Base-by-base conservation (phyloP, 768 basidiomycete species). In the Infundibulicybe gibba region DNA sequence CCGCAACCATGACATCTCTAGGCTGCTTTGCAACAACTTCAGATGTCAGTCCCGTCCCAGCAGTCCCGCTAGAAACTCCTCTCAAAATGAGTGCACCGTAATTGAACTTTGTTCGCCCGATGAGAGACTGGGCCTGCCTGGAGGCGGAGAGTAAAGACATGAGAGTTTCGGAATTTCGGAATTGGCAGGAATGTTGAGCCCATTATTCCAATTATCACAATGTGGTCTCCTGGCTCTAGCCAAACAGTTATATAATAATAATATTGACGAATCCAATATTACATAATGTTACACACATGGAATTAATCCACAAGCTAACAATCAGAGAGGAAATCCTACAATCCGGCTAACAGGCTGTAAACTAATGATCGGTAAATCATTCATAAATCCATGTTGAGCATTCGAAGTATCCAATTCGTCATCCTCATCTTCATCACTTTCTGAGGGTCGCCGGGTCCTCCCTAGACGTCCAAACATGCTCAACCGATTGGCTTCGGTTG, bases 1-100 rank as follows among this genome's bases (percentile, higher is more conserved):
- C 90, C 38, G 91, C 91, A 39, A 85, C 79, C 54, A 88, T 63
- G 47, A 90, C 73, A 61, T 86, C 86, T 41, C 77, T 76, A 47
- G 72, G 66, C 63, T 60, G 21, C 61, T 61, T 8, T 25, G 66
- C 61, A 49, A 66, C 61, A 12, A 50, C 54, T 16, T 62, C 40
- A 30, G 61, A 41, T 6, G 59, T 43, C 17, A 67, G 52, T 4
- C 66, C 64, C 2, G 66, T 64, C 15, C 70, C 61, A 14, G 62
- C 46, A n/a, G 55, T 47, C 40, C 71, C 68, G 32, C 49, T 46
- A 33, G 54, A 48, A 20, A 57, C 14, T 25, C 25, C 25, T 25
- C 25, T 25, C 3, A 25, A 25, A 25, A 25, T 25, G 4, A 8
- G 8, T 25, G 25, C 8, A 25, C 25, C 25, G 25, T 25, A 25